Evolutionary conservation across 352 stramenopile species (phyloP), one percentile per base, ranked within the genome.

Genomic region (Phytophthora foliorum): DNA sequence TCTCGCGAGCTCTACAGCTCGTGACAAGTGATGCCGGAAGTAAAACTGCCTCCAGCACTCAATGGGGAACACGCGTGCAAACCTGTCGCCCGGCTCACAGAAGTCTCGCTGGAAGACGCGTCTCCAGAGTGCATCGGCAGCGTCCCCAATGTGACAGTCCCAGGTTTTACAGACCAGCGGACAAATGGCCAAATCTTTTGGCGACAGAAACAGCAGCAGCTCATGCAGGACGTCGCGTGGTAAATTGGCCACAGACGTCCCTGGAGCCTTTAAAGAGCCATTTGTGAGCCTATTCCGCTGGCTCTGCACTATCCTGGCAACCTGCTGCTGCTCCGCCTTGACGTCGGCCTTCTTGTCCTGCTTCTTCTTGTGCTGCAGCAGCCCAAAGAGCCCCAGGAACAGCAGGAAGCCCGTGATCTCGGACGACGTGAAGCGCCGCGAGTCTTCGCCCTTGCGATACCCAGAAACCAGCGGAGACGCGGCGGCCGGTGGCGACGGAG

Each of bases 21-120:
- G 80, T 34, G 83, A 92, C 17, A 90, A 45, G 49, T 82, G 83
- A 48, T 94, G 86, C 17, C 74, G 71, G 41, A 91, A 94, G 71
- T 92, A 93, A 53, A 89, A 92, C 45, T 90, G 80, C 16, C 82
- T 77, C 76, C 78, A 91, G 42, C 70, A 84, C 31, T 86, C 68
- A 45, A 82, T 81, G 9, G 80, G 76, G 56, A 90, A 85, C 27
- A 91, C 69, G 1, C 53, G 71, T 8, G 24, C 46, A 51, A 93
- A 93, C 10, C 78, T 75, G 22, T 82, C 65, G 6, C 83, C 83
- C 10, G 65, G 63, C 39, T 92, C 84, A 19, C 27, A 4, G 53
- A 90, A 90, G 66, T 94, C 82, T 14, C 84, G 79, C 9, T 48
- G 19, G 48, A 89, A 92, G 10, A 92, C 60, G 7, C 60, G 44